These are phyloP conservation scores for Gryganskiella cystojenkinii DNA, from an alignment of 192 early-diverging fungal species.

Conservation along the genomic window DNA sequence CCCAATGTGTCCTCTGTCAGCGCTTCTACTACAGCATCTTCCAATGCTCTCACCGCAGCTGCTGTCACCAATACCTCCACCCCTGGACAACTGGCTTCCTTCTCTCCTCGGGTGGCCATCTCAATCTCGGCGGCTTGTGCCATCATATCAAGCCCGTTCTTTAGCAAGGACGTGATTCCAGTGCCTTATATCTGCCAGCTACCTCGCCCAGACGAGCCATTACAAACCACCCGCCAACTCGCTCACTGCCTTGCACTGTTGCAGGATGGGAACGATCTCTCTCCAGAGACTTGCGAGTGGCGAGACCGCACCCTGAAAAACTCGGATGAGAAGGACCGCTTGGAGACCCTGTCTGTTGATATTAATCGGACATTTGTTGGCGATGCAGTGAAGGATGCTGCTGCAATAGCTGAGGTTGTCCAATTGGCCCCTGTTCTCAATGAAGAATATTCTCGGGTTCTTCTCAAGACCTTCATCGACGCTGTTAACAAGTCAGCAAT, in stretches of 20 bases:
- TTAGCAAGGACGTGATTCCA: not conserved
- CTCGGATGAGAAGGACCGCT: not conserved
- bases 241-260: not conserved
- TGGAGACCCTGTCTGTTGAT: not conserved
- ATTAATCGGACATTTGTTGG: not conserved
- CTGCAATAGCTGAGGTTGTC: not conserved
- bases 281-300: not conserved
- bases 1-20: no score
- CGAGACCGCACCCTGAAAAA: not conserved
- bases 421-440: not conserved
- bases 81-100: not conserved
- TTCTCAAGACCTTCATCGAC: not conserved
- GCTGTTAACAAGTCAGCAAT: not conserved
- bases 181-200: not conserved
- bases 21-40: not conserved
- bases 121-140: not conserved
- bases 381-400: not conserved
- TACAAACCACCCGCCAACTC: constrained; percentile 1
- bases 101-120: not conserved
- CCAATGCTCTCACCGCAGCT: not conserved
- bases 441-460: not conserved
- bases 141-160: not conserved
- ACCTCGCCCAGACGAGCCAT: not conserved
- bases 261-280: not conserved
- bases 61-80: no score